Percentiles rank a stretch among this genome's conserved stretches.
These are phyloP conservation scores for Cucurbita ficifolia DNA, from an alignment of 306 rosid species.

Conservation along the genomic window DNA sequence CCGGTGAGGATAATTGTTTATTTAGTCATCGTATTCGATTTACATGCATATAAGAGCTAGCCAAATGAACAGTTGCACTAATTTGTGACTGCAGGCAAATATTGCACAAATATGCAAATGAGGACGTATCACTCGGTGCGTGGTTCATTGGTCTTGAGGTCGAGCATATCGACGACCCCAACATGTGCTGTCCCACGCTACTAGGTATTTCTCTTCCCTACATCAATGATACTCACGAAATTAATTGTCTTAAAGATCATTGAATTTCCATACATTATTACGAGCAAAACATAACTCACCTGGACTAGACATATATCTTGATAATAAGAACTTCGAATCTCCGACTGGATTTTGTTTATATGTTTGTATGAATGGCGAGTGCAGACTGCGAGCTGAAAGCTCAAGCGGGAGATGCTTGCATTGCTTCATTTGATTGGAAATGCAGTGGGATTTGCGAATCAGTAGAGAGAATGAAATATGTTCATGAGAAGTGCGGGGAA, in stretches of 20 bases:
- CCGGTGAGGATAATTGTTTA: not conserved
- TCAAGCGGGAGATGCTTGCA: not conserved
- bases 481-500: constrained; percentile 4
- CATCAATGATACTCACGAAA: not conserved
- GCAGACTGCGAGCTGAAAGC: constrained; percentile 5
- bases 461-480: constrained; percentile 4
- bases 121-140: not conserved
- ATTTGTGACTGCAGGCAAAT: constrained; percentile 3
- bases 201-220: not conserved
- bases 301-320: not conserved
- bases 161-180: constrained; percentile 4
- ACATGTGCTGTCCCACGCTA: not conserved
- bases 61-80: not conserved
- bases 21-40: not conserved
- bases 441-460: constrained; percentile 5
- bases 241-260: too few relatives aligned
- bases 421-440: constrained; percentile 5
- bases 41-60: not conserved
- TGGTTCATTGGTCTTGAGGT: constrained; percentile 8
- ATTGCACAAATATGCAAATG: constrained; percentile 4
- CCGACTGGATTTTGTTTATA: too few relatives aligned
- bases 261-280: too few relatives aligned
- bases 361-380: not conserved
- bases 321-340: not conserved
- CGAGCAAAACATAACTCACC: not conserved